Base-by-base conservation (phyloP, 768 basidiomycete genomes). In the Butyriboletus loyo region DNA sequence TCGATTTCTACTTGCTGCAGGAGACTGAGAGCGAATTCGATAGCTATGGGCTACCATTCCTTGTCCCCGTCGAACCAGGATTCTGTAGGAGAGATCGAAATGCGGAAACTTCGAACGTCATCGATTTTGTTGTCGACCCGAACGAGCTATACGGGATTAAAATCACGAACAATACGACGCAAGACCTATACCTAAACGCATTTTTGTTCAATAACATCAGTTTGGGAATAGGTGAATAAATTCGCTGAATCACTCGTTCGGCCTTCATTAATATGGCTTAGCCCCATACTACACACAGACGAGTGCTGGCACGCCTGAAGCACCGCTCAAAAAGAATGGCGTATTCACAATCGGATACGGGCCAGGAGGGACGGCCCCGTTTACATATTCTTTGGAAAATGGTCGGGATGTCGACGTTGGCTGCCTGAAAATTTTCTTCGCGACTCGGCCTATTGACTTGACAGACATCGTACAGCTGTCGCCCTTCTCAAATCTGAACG, bases 131-230 rank as follows among this genome's bases (percentile, higher is more conserved):
- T 15, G 50, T 65, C 9, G 61, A 72, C 19, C 62, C 66, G 22
- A 7, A 52, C 0, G 65, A 52, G 5, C 35, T 54, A 3, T 66
- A 75, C 14, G 75, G n/a, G 58, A 65, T 49, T 24, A 31, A 56
- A 35, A 46, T 57, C 44, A 56, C 36, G 19, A 57, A 57, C 25
- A 36, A 51, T 21, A 57, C 54, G 4, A 36, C 35, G 24, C 34
- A 25, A 14, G 34, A 39, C 7, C 51, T 77, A 7, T 77, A 75
- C 44, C 60, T 73, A 21, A 73, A 73, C 28, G 62, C 75, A 5
- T 75, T 76, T 56, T 72, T 74, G 49, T 78, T 77, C 46, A 75
- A 77, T 41, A 72, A 72, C 8, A 66, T 62, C n/a, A 70, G 71
- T 46, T 52, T 75, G 35, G 62, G 65, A 2, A 73, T 77, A 44